Conservation (phyloP, 2,329 filamentous ascomycete species). For the Colletotrichum higginsianum region DNA sequence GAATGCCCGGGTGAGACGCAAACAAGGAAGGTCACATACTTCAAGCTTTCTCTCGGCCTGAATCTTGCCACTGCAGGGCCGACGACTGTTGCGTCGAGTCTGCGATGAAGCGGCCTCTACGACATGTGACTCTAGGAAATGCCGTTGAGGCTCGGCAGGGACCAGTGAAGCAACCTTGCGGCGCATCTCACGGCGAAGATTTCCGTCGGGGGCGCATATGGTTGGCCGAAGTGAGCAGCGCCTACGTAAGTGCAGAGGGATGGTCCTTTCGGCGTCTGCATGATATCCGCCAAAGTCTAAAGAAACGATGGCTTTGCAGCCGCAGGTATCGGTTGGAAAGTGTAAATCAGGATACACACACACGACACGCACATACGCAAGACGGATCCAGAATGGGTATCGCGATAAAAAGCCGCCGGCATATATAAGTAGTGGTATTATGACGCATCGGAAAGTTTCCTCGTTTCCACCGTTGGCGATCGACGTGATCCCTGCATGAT, state of each 20-base stretch:
- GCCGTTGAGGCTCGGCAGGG: too few relatives aligned
- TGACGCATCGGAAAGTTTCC: slow-evolving; percentile 20
- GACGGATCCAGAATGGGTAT: slow-evolving; percentile 28
- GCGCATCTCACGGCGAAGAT: too few relatives aligned
- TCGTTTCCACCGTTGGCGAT: background rate
- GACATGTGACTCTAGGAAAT: too few relatives aligned
- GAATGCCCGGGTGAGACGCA: background rate
- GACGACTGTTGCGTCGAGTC: background rate
- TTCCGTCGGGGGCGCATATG: background rate
- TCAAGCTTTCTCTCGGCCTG: background rate
- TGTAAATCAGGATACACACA: background rate
- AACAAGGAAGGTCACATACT: background rate
- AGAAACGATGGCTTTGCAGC: background rate
- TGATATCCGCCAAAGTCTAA: background rate
- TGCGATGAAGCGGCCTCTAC: background rate
- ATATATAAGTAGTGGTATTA: slow-evolving; percentile 10
- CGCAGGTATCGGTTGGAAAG: too few relatives aligned
- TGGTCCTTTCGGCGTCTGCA: background rate
- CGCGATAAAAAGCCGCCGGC: slow-evolving; percentile 8
- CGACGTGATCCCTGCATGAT: slow-evolving; percentile 12
- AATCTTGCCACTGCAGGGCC: background rate
- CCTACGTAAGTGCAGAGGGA: too few relatives aligned
- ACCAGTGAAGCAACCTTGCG: background rate
- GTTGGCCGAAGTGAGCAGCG: background rate
- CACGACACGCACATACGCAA: slow-evolving; percentile 12